These are phyloP conservation scores for Xylaria sp. DNA, from an alignment of 2,329 filamentous ascomycete genomes.

Conservation along the genomic window DNA sequence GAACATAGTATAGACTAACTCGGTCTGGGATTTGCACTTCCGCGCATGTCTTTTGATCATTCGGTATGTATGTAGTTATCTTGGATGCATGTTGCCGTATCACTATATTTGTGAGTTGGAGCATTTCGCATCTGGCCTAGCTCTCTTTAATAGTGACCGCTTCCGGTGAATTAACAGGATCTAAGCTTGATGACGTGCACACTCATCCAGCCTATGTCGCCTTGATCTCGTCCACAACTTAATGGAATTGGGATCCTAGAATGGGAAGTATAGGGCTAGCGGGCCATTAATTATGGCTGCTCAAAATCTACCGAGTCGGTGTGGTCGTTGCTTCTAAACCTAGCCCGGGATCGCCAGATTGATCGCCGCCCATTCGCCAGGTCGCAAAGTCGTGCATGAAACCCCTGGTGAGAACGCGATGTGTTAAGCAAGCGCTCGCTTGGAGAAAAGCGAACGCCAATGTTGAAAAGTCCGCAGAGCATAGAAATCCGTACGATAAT, in stretches of 20 bases:
- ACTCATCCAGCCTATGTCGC: neutral
- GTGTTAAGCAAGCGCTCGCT: neutral
- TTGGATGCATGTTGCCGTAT: neutral
- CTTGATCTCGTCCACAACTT: neutral
- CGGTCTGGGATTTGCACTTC: neutral
- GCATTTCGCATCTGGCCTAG: neutral
- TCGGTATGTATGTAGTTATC: neutral
- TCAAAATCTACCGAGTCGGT: neutral
- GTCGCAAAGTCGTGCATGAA: neutral
- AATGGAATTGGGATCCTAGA: neutral
- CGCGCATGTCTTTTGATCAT: neutral
- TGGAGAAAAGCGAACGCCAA: neutral
- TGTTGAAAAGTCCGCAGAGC: too few relatives aligned
- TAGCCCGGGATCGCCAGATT: constrained; percentile 24
- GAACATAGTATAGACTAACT: neutral
- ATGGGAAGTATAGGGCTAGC: neutral
- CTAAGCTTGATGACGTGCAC: neutral
- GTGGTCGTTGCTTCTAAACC: neutral
- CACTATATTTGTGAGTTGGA: neutral
- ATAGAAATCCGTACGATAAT: neutral
- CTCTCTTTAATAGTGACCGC: neutral
- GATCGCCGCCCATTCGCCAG: constrained; percentile 18
- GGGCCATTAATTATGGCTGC: neutral
- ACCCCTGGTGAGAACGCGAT: neutral
- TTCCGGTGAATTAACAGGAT: neutral